Percentiles rank a stretch among this genome's conserved stretches.
Conservation (phyloP, 495 filamentous ascomycete species). For the Daldinia childiae region DNA sequence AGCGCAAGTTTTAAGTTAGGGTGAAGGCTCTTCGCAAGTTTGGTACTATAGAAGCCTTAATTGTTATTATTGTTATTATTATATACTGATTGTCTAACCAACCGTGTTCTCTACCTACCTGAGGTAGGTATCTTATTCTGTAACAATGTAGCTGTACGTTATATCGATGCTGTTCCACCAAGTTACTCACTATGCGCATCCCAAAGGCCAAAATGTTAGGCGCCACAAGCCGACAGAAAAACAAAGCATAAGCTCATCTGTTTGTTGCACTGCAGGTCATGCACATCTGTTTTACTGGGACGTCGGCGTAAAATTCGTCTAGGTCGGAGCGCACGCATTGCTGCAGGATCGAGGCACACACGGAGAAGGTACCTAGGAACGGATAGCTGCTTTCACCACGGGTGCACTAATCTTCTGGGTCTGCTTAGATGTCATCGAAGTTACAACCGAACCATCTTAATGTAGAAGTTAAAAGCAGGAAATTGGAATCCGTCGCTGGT, state of each 20-base stretch:
- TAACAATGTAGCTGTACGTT: neutral
- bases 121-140: neutral
- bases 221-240: conserved; percentile 18
- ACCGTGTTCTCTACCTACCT: neutral
- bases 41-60: neutral
- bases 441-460: conserved; percentile 1
- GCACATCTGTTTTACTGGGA: conserved; percentile 46
- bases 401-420: conserved; percentile 9
- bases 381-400: conserved; percentile 46
- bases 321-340: conserved; percentile 46
- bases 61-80: neutral
- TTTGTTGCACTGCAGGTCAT: conserved; percentile 39
- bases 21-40: neutral
- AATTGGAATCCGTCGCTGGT: neutral
- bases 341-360: conserved; percentile 51
- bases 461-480: neutral
- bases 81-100: neutral
- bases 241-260: conserved; percentile 28
- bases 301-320: conserved; percentile 44
- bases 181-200: conserved; percentile 5
- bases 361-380: conserved; percentile 48
- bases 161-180: neutral
- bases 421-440: neutral
- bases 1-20: conserved; percentile 7
- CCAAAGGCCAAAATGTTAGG: conserved; percentile 3